A percentile compares a stretch with the other conserved stretches of the same genome.
These are phyloP conservation scores for Deakozyma indianensis DNA, from an alignment of 805 yeast species.

Conservation along the genomic window DNA sequence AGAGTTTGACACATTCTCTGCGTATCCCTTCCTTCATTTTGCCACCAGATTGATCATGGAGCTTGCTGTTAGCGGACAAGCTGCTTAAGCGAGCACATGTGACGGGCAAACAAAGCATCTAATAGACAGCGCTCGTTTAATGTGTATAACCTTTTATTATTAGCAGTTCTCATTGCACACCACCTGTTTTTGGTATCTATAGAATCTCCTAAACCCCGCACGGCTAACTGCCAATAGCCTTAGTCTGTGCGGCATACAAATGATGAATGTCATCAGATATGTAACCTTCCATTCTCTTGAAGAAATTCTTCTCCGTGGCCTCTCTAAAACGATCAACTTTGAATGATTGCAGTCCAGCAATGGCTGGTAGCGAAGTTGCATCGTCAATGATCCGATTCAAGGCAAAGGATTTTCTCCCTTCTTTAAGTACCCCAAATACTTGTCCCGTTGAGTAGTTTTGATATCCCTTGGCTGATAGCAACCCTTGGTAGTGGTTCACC, in stretches of 20 bases:
- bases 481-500: constrained; percentile 9
- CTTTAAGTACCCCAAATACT: constrained; percentile 15
- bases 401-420: constrained; percentile 16
- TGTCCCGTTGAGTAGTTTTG: constrained; percentile 13
- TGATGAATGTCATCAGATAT: constrained; percentile 10
- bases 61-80: constrained; percentile 84
- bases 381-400: constrained; percentile 6
- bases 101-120: too few relatives aligned
- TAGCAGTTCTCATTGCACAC: background rate
- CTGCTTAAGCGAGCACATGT: constrained; percentile 14
- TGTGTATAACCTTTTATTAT: background rate
- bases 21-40: constrained; percentile 86
- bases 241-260: constrained; percentile 6
- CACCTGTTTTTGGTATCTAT: too few relatives aligned
- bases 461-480: constrained; percentile 6
- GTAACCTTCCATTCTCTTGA: constrained; percentile 10
- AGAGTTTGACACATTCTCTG: constrained; percentile 70
- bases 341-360: constrained; percentile 1
- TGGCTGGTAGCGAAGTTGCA: constrained; percentile 3
- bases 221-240: background rate
- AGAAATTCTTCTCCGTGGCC: constrained; percentile 12
- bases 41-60: constrained; percentile 92
- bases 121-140: too few relatives aligned
- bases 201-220: too few relatives aligned
- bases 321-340: constrained; percentile 7